Percentiles rank a stretch among this genome's conserved stretches.
Conservation (phyloP, 2,329 filamentous ascomycete species). For the Aspergillus latus region DNA sequence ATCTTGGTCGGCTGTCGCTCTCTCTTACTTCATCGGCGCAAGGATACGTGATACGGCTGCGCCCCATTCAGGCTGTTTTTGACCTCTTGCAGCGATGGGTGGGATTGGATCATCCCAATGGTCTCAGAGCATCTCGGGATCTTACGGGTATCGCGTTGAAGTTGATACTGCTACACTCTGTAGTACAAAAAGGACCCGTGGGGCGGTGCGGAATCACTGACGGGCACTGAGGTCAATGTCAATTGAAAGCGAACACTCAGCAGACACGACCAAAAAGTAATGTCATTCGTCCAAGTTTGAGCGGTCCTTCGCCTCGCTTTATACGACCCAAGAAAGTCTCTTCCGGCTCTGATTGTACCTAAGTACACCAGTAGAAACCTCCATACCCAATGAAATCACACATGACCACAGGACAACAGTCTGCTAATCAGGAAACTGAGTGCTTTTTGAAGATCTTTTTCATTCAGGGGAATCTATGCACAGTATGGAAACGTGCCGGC, state of each 20-base stretch:
- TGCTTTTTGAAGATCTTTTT: conserved; percentile 38
- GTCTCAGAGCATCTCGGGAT: too few relatives aligned
- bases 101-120: too few relatives aligned
- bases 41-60: too few relatives aligned
- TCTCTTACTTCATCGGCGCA: too few relatives aligned
- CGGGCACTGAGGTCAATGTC: not conserved
- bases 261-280: not conserved
- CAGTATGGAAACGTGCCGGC: conserved; percentile 39
- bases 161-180: too few relatives aligned
- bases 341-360: not conserved
- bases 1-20: too few relatives aligned
- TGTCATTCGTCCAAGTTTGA: not conserved
- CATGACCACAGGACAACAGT: not conserved
- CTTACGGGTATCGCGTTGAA: too few relatives aligned
- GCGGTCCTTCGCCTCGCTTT: not conserved
- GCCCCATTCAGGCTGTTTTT: too few relatives aligned
- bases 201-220: too few relatives aligned
- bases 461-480: conserved; percentile 48
- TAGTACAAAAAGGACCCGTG: too few relatives aligned
- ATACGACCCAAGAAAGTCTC: not conserved
- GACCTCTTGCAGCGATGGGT: too few relatives aligned
- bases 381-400: too few relatives aligned
- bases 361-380: not conserved
- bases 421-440: conserved; percentile 26
- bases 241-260: not conserved